Conservation (phyloP, 2,329 filamentous ascomycete genomes). For the Pseudocercospora cruenta region DNA sequence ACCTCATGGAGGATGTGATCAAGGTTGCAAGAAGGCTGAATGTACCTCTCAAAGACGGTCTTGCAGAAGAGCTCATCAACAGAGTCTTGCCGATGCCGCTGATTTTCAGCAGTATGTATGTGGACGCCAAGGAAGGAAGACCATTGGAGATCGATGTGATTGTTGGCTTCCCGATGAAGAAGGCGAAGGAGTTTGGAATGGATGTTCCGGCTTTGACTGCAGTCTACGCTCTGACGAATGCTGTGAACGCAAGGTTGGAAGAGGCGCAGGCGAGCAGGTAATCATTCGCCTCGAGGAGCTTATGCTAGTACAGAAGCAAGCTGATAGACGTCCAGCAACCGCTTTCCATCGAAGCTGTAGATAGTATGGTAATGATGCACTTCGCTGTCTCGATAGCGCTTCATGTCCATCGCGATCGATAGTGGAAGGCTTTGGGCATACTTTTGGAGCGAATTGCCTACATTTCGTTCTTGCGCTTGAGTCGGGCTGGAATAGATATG, state of each 20-base stretch:
- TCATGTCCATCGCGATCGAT: too few species aligned
- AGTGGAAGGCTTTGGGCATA: too few species aligned
- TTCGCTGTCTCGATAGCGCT: background rate
- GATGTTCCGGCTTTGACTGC: constrained; percentile 46
- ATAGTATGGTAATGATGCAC: background rate
- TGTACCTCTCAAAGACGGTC: constrained; percentile 42
- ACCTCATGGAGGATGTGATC: constrained; percentile 51
- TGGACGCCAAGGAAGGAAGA: constrained; percentile 46
- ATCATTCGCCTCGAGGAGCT: background rate
- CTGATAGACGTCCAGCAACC: background rate
- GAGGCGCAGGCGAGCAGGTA: constrained; percentile 4
- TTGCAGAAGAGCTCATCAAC: constrained; percentile 45
- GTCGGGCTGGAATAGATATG: too few species aligned
- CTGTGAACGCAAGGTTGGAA: constrained; percentile 32
- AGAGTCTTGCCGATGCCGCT: constrained; percentile 45
- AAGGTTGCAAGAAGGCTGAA: constrained; percentile 44
- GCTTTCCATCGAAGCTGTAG: background rate
- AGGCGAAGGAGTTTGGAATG: constrained; percentile 45
- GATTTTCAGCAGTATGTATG: constrained; percentile 52
- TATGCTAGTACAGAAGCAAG: background rate
- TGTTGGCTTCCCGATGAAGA: constrained; percentile 47
- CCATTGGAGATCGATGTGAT: constrained; percentile 55
- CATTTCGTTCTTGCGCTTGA: too few species aligned
- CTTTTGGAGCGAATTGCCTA: too few species aligned
- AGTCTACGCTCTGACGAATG: constrained; percentile 40